Percentiles rank a stretch among this genome's conserved stretches.
phyloP scores from a whole-genome alignment of 768 basidiomycete species.

The Lactarius hengduanensis region DNA sequence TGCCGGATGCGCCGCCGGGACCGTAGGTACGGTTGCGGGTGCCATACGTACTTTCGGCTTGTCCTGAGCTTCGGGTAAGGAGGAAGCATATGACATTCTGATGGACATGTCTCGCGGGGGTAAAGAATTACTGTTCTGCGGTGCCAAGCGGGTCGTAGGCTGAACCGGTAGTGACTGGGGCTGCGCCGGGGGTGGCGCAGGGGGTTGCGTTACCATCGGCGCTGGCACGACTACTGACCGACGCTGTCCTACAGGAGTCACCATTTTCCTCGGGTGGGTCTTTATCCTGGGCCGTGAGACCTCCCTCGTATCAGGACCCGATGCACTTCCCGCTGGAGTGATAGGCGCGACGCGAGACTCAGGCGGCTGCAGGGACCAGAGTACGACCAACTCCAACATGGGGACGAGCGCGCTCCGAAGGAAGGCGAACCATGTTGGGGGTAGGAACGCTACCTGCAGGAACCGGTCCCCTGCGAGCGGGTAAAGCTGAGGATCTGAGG shows the following conservation, averaged over 20 bases:
- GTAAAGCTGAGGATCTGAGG: not conserved
- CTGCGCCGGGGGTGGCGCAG: not conserved
- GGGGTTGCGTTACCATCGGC: not conserved
- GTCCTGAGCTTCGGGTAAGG: not conserved
- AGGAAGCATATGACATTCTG: not conserved
- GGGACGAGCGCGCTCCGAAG: not conserved
- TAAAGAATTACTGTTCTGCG: not conserved
- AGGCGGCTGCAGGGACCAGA: not conserved
- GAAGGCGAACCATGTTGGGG: no score
- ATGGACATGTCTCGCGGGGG: not conserved
- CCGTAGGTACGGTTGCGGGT: not conserved
- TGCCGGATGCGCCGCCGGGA: not conserved
- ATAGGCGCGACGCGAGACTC: not conserved
- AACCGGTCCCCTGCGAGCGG: not conserved
- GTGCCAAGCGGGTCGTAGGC: not conserved
- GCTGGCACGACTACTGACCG: not conserved
- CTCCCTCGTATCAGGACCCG: not conserved
- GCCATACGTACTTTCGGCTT: not conserved
- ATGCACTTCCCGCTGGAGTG: not conserved
- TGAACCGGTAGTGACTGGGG: not conserved
- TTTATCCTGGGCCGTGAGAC: constrained; percentile 17
- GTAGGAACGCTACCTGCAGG: not conserved
- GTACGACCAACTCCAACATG: not conserved
- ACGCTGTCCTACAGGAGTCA: constrained; percentile 6
- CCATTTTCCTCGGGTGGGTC: constrained; percentile 17